These are phyloP conservation scores for Cercis canadensis DNA, from an alignment of 306 rosid species.

Conservation along the genomic window DNA sequence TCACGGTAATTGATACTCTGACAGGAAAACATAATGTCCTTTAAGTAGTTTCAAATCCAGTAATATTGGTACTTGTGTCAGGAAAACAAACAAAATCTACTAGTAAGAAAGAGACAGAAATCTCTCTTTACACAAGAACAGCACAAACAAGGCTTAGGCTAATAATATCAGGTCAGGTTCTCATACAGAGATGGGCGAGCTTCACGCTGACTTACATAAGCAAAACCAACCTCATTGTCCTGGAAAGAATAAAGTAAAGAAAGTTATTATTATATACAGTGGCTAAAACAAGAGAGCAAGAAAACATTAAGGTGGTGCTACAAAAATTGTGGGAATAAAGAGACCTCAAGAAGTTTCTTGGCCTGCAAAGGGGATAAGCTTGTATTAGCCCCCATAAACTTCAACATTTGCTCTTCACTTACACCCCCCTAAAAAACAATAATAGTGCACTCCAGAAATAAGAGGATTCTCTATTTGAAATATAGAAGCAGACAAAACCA, in stretches of 20 bases:
- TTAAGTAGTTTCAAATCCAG: not conserved
- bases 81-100: not conserved
- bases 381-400: constrained; percentile 90
- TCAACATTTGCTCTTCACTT: constrained; percentile 96
- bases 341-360: constrained; percentile 88
- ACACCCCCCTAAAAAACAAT: constrained; percentile 74
- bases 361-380: constrained; percentile 70
- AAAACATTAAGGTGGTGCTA: constrained; percentile 10
- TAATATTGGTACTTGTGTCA: not conserved
- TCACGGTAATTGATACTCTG: not conserved
- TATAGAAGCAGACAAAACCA: constrained; percentile 31
- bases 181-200: constrained; percentile 92
- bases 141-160: constrained; percentile 15
- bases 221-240: constrained; percentile 91
- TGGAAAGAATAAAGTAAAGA: constrained; percentile 47
- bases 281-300: constrained; percentile 23
- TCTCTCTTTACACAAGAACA: not conserved
- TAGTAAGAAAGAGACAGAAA: not conserved
- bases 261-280: constrained; percentile 8
- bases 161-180: constrained; percentile 47
- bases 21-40: not conserved
- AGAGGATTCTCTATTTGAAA: constrained; percentile 9
- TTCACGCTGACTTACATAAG: constrained; percentile 90
- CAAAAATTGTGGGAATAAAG: constrained; percentile 32
- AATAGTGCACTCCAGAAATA: constrained; percentile 15